Evolutionary conservation across 208 protist genomes (phyloP).

Genomic region (Leptomonas pyrrhocoris): DNA sequence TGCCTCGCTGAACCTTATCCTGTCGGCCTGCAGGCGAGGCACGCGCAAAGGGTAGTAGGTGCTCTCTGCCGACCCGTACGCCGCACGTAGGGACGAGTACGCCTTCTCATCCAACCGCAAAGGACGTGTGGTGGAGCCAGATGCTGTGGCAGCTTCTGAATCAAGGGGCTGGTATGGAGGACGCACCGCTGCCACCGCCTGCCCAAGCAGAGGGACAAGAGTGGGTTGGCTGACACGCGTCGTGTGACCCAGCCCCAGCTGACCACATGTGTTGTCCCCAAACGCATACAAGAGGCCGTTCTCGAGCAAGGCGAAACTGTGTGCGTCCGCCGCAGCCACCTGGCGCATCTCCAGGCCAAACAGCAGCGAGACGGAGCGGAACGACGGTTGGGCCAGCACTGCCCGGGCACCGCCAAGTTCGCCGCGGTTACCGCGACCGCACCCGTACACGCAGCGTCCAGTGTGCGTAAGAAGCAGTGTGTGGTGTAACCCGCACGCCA

Average conservation of each 20-base stretch:
- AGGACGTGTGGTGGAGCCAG: neutral
- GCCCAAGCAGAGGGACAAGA: constrained; percentile 9
- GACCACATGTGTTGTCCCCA: constrained; percentile 80
- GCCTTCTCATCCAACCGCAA: constrained; percentile 56
- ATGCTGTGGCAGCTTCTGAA: neutral
- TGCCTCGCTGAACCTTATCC: constrained; percentile 20
- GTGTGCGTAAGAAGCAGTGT: constrained; percentile 67
- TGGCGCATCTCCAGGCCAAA: constrained; percentile 73
- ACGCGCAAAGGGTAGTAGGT: constrained; percentile 75
- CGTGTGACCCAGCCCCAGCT: constrained; percentile 78
- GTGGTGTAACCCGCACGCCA: constrained; percentile 73
- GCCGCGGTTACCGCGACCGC: constrained; percentile 68
- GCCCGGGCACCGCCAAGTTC: constrained; percentile 62
- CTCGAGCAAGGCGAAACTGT: constrained; percentile 81
- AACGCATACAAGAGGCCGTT: constrained; percentile 80
- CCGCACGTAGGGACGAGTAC: constrained; percentile 55
- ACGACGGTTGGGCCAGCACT: constrained; percentile 59
- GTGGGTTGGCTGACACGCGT: constrained; percentile 28
- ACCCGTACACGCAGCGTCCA: constrained; percentile 60
- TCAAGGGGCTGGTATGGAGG: neutral
- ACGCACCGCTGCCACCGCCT: neutral
- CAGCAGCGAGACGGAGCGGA: constrained; percentile 70
- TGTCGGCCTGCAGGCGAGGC: constrained; percentile 58
- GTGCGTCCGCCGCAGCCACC: constrained; percentile 63
- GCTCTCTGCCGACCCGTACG: constrained; percentile 65